Base-by-base conservation (phyloP, 2,329 filamentous ascomycete genomes). In the Fusarium sp. region DNA sequence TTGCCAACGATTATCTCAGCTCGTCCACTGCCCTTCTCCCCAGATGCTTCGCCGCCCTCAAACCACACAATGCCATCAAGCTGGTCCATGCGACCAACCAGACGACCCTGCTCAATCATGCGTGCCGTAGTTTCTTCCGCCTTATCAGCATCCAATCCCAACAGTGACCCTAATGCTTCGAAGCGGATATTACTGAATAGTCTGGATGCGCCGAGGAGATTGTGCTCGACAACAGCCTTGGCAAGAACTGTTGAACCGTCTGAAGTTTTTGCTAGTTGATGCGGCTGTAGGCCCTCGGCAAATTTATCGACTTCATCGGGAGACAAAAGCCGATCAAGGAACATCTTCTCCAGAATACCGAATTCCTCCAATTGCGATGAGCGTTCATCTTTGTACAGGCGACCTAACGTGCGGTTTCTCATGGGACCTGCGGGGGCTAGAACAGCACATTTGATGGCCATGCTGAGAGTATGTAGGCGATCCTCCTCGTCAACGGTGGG, bases 311-410 rank as follows among this genome's bases (percentile, higher is more conserved):
- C 93, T 80, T 99, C 96, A n/a, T 84, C 86, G 0, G 91, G 88
- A 1, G 88, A 87, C 47, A 99, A 84, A 5, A 99, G 83, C 7
- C 94, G 88, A 78, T 98, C 93, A 47, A 98, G 85, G 78, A 97
- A 97, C 88, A 99, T 98, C 83, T 98, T 98, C 82, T 98, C 96
- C 15, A 99, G 83, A 53, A 99, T 97, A 47, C 88, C 84, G 75
- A 91, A 95, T 79, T 98, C 93, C 30, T 90, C 87, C 3, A 96
- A 86, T 48, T 89, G 87, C 5, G 84, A 83, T 0, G 92, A 86
- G 28, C 96, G 88, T 69, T 98, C 96, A 78, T 99, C 96, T 79
- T 97, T 97, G 86, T 97, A 97, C 15, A 99, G 83, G 52, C 91
- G 89, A 6, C 89, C 93, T 19, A 99, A 86, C 42, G 90, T 89